Evolutionary conservation across 805 yeast species (phyloP).

Genomic region (Metschnikowia vanudenii): DNA sequence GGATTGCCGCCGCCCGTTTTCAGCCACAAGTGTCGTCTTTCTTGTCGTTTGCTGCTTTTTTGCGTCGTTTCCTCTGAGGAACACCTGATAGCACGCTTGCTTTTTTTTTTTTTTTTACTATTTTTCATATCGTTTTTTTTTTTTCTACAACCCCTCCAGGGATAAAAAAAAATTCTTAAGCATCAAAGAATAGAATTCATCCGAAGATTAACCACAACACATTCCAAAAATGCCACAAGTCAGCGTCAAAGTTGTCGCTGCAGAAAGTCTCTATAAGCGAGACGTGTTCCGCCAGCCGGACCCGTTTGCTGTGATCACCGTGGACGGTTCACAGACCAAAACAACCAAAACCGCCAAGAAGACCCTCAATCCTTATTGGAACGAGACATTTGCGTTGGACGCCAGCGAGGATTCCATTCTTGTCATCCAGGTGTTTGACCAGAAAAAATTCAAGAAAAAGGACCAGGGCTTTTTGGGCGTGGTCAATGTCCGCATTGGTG

Average conservation of each 20-base stretch:
- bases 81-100: no score
- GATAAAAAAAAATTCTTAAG: no score
- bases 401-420: slow-evolving; percentile 79
- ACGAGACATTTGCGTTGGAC: slow-evolving; percentile 79
- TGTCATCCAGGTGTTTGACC: slow-evolving; percentile 94
- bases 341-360: slow-evolving; percentile 92
- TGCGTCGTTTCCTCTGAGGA: no score
- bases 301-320: slow-evolving; percentile 95
- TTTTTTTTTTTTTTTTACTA: no score
- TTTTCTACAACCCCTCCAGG: no score
- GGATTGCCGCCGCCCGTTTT: no score
- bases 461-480: slow-evolving; percentile 99
- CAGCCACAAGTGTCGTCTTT: no score
- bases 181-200: no score
- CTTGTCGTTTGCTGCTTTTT: no score
- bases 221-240: slow-evolving; percentile 30
- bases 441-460: slow-evolving; percentile 94
- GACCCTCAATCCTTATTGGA: slow-evolving; percentile 97
- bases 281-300: slow-evolving; percentile 96
- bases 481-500: slow-evolving; percentile 86
- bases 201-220: no score
- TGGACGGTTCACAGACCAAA: slow-evolving; percentile 96
- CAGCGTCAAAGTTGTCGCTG: slow-evolving; percentile 82
- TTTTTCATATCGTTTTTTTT: no score
- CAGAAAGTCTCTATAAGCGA: slow-evolving; percentile 91